A percentile compares a stretch with the other conserved stretches of the same genome.
Evolutionary conservation across 2,329 filamentous ascomycete genomes (phyloP).

Genomic region (Lasiodiplodia theobromae): DNA sequence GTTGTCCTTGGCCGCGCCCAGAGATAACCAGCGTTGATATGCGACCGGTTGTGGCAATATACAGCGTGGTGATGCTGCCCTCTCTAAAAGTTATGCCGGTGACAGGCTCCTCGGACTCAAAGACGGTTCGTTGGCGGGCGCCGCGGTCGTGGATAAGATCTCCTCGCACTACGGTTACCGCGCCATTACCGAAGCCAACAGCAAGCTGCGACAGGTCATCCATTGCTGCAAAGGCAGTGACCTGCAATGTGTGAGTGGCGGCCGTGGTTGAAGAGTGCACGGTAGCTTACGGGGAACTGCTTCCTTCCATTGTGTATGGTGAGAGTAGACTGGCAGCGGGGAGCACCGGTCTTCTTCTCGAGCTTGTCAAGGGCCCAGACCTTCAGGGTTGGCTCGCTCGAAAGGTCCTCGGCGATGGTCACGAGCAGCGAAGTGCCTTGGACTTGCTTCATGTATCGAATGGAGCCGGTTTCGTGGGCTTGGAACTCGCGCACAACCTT

Average conservation of each 20-base stretch:
- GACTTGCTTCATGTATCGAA: constrained; percentile 92
- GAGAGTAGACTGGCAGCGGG: constrained; percentile 85
- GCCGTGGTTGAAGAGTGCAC: background rate
- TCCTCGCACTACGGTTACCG: constrained; percentile 90
- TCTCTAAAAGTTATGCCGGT: constrained; percentile 84
- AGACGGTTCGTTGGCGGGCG: constrained; percentile 90
- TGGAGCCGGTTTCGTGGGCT: constrained; percentile 79
- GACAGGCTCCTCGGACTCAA: constrained; percentile 95
- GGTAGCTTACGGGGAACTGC: constrained; percentile 76
- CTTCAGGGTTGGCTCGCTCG: constrained; percentile 86
- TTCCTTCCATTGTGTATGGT: constrained; percentile 88
- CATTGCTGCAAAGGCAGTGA: constrained; percentile 86
- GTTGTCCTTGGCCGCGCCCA: constrained; percentile 86
- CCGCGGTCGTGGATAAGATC: constrained; percentile 95
- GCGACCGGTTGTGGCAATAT: constrained; percentile 88
- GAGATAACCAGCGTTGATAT: constrained; percentile 88
- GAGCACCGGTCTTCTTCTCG: constrained; percentile 90
- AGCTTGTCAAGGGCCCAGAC: constrained; percentile 97
- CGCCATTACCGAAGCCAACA: constrained; percentile 93
- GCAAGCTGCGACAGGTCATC: constrained; percentile 92
- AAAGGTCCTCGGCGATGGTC: constrained; percentile 86
- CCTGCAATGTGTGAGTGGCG: constrained; percentile 54
- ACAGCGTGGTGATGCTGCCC: constrained; percentile 75
- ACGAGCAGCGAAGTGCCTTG: constrained; percentile 86
- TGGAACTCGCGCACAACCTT: constrained; percentile 87